A percentile compares a stretch with the other conserved stretches of the same genome.
Conservation (phyloP, 2,329 filamentous ascomycete genomes). For the Alternaria sp. region DNA sequence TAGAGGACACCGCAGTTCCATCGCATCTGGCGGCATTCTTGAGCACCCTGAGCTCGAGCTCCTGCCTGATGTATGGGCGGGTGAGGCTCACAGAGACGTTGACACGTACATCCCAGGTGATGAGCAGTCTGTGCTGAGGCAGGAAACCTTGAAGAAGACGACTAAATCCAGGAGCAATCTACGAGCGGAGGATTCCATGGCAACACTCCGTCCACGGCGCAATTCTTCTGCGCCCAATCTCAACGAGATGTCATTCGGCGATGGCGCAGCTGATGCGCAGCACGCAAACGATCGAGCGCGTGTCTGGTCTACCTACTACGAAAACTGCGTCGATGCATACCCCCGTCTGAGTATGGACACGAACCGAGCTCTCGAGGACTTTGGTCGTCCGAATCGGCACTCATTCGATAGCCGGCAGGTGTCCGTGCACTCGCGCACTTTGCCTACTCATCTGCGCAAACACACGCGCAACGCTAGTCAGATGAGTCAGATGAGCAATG, state of each 20-base stretch:
- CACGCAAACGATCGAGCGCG: constrained; percentile 32
- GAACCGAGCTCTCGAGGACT: constrained; percentile 20
- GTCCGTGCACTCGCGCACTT: constrained; percentile 20
- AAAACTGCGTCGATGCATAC: constrained; percentile 38
- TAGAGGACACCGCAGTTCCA: constrained; percentile 53
- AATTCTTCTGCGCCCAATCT: constrained; percentile 33
- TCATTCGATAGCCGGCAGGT: constrained; percentile 25
- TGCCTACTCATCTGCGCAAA: constrained; percentile 15
- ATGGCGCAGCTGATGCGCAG: constrained; percentile 17
- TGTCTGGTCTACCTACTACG: constrained; percentile 46
- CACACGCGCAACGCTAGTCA: constrained; percentile 33
- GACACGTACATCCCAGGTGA: not conserved
- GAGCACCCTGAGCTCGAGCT: constrained; percentile 57
- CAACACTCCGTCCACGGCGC: constrained; percentile 31
- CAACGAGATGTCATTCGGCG: constrained; percentile 8
- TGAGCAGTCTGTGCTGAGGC: not conserved
- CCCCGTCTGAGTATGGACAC: constrained; percentile 32
- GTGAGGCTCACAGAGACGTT: constrained; percentile 1
- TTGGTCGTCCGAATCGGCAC: constrained; percentile 19
- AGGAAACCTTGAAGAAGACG: not conserved
- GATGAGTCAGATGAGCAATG: constrained; percentile 26
- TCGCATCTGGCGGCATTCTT: constrained; percentile 51
- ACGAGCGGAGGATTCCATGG: constrained; percentile 27
- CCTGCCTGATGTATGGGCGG: constrained; percentile 47
- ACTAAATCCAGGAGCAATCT: constrained; percentile 17